Base-by-base conservation (phyloP, 208 protist genomes). In the Leptomonas seymouri region DNA sequence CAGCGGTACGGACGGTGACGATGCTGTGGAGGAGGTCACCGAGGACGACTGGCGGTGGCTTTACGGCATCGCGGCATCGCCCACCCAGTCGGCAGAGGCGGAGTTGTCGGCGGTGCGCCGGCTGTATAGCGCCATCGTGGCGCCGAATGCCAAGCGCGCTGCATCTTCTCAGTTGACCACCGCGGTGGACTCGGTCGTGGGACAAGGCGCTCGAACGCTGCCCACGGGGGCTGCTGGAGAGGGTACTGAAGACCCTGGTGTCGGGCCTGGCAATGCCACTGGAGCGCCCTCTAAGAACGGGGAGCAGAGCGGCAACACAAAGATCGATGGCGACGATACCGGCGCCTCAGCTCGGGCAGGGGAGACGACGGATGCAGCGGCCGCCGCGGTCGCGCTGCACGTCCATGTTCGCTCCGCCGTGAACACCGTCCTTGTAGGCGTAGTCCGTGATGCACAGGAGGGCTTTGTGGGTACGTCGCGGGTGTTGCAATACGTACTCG, bases 401-500 rank as follows among this genome's bases (percentile, higher is more conserved):
- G 80, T 91, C 31, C 89, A 94, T 67, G 74, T 82, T n/a, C 86
- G 89, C 28, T 30, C 66, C 14, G 67, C 71, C 9, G 83, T 68
- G 48, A 94, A 94, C 72, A 79, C 76, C 12, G 74, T 89, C 14
- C 27, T 92, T 16, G 51, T 92, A 2, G 89, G 89, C n/a, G 64
- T 62, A 14, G 81, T 94, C 51, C 70, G 74, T 3, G 89, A 94
- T 57, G 77, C 91, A 15, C 89, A 94, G 57, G 78, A 89, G 34
- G 89, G 89, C 9, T 94, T 81, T 51, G 50, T 92, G 11, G 85
- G 81, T 12, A 25, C 71, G 6, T 67, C 60, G 4, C 54, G 73
- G 12, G 78, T 90, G 14, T 60, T 91, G 31, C 89, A 94, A 78
- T 91, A 89, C 58, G 86, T 94, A 14, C 28, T 94, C 4, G 71